phyloP scores from a whole-genome alignment of 768 basidiomycete species.

The Pulveroboletus frians region DNA sequence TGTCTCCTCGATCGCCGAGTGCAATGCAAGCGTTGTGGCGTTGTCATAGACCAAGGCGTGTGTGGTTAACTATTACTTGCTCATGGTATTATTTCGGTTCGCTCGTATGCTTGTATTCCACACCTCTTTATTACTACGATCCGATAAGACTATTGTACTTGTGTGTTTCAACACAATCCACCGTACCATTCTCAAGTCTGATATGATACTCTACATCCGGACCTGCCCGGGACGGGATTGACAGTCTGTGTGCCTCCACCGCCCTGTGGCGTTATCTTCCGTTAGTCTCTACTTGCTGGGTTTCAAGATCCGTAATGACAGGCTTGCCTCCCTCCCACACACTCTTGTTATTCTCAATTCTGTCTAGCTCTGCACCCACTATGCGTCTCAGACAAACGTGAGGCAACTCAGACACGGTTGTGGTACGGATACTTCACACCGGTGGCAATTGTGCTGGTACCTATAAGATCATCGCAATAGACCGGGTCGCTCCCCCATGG shows the following conservation, averaged over 20 bases:
- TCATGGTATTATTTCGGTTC: not conserved
- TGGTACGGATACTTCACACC: not conserved
- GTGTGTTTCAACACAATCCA: conserved; percentile 1
- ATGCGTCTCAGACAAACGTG: not conserved
- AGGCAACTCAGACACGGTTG: not conserved
- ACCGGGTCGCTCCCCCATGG: not conserved
- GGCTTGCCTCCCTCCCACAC: not conserved
- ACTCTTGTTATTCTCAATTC: too few species aligned
- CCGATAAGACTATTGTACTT: conserved; percentile 13
- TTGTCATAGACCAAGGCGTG: conserved; percentile 35
- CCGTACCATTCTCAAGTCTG: not conserved
- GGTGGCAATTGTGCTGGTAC: not conserved
- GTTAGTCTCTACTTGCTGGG: not conserved
- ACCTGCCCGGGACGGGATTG: not conserved
- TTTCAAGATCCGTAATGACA: not conserved
- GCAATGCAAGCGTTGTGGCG: conserved; percentile 52
- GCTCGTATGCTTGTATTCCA: not conserved
- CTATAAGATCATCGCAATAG: not conserved
- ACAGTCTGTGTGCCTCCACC: not conserved
- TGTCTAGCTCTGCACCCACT: not conserved
- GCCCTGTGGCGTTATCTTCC: not conserved
- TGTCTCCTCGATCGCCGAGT: conserved; percentile 73
- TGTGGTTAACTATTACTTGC: conserved; percentile 19
- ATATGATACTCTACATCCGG: not conserved
- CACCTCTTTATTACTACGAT: not conserved